Base-by-base conservation (phyloP, 129 eudicot genomes). In the Chrysanthemum makinoi region DNA sequence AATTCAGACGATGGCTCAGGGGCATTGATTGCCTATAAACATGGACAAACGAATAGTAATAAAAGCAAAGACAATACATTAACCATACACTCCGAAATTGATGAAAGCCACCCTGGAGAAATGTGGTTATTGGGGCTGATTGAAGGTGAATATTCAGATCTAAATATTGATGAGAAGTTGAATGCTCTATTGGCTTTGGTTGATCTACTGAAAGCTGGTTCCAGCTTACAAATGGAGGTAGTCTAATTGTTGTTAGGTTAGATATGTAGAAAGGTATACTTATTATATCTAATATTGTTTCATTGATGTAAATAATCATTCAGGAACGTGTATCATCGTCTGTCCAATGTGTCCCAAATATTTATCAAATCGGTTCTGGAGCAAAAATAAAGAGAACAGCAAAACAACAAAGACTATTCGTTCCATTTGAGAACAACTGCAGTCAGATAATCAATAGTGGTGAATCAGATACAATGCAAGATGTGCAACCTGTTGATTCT, bases 91-190 rank as follows among this genome's bases (percentile, higher is more conserved):
- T 82, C 86, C 67, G 99, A 87, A 70, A 94, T 94, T 72, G 97
- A 94, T 80, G 99, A 90, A 79, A 89, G 99, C 83, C 81, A 87
- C 69, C 87, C 93, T 5, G 96, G 98, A 76, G 97, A 94, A 76
- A 77, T 75, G 43, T 94, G 99, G 99, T 77, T 89, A 79, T 83
- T 88, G 68, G 97, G 93, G 43, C 83, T 94, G 19, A 84, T 85
- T 84, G 99, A 94, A 80, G 91, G 97, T 50, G 99, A 86, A 81
- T 94, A 89, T 84, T 89, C 91, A 26, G 98, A 89, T 60, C 75
- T 89, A 75, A 90, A 81, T 69, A 79, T 86, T 67, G 98, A 87
- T 69, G 98, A 94, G 89, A 94, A 94, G 80, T 81, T 94, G 80
- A 86, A 77, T 69, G 92, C 86, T 55, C 70, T 94, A 26, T 69